Conservation (phyloP, 768 basidiomycete species). For the Amanita exitialis region DNA sequence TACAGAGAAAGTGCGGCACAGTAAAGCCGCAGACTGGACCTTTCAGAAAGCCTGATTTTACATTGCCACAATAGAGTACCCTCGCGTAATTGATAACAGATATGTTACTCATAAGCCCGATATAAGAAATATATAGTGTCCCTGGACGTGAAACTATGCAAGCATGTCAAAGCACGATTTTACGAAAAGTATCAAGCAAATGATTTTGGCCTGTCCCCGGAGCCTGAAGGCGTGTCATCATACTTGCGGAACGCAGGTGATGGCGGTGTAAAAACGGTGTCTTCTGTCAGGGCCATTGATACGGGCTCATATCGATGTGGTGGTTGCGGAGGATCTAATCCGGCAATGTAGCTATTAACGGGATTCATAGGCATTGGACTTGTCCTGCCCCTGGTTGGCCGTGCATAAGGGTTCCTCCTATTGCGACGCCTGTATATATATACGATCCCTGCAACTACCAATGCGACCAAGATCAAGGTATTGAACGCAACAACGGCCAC, state of each 20-base stretch:
- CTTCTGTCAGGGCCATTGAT: slow-evolving; percentile 54
- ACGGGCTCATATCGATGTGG: slow-evolving; percentile 63
- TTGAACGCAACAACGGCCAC: slow-evolving; percentile 73
- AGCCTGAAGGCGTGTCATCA: slow-evolving; percentile 19
- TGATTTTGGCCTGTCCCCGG: slow-evolving; percentile 35
- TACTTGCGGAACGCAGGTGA: slow-evolving; percentile 44
- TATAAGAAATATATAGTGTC: not conserved
- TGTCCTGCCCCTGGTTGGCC: slow-evolving; percentile 14
- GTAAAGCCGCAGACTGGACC: not conserved
- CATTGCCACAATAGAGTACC: not conserved
- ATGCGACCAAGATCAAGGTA: slow-evolving; percentile 52
- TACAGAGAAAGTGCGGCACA: not conserved
- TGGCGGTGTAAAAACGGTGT: slow-evolving; percentile 45
- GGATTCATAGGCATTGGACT: slow-evolving; percentile 50
- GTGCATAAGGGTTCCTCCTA: slow-evolving; percentile 16
- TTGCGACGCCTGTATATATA: slow-evolving; percentile 41
- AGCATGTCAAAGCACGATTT: not conserved
- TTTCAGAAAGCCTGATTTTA: not conserved
- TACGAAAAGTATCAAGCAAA: slow-evolving; percentile 19
- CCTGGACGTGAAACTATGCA: not conserved
- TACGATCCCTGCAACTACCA: slow-evolving; percentile 43
- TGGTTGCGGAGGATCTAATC: slow-evolving; percentile 11
- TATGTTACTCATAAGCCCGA: not conserved
- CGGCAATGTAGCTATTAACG: slow-evolving; percentile 30
- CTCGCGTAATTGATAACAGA: not conserved